Evolutionary conservation across 495 filamentous ascomycete genomes (phyloP).

Genomic region (Filosporella fistucella): DNA sequence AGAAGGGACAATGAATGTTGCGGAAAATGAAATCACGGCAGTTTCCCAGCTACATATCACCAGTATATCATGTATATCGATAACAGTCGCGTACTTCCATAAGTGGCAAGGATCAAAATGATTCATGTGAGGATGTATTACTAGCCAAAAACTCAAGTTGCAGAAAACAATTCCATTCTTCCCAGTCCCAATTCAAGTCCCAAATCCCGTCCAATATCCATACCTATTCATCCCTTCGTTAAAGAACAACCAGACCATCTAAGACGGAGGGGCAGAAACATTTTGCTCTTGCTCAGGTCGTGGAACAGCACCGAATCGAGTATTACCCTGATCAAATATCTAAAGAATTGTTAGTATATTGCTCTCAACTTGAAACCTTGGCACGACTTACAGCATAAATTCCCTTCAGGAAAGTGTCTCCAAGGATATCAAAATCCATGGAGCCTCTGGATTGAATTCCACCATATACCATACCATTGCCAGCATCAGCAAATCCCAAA

Average conservation of each 20-base stretch:
- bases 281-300: constrained; percentile 56
- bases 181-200: no score
- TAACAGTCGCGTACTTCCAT: no score
- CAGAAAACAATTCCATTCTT: no score
- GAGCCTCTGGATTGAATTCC: constrained; percentile 70
- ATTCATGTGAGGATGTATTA: no score
- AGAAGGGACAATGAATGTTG: no score
- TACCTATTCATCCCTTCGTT: constrained; percentile 11
- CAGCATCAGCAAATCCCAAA: constrained; percentile 49
- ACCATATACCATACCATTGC: constrained; percentile 54
- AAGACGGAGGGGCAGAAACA: constrained; percentile 26
- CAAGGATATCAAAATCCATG: constrained; percentile 67
- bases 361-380: neutral
- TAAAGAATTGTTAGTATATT: constrained; percentile 23
- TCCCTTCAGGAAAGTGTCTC: constrained; percentile 71
- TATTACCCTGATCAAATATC: constrained; percentile 75
- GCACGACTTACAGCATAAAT: constrained; percentile 62
- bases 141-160: no score
- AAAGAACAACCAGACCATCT: neutral
- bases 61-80: no score
- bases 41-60: no score
- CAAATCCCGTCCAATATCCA: constrained; percentile 3
- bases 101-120: no score
- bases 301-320: constrained; percentile 64
- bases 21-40: no score